Conservation (phyloP, 495 filamentous ascomycete genomes). For the Aspergillus hancockii region DNA sequence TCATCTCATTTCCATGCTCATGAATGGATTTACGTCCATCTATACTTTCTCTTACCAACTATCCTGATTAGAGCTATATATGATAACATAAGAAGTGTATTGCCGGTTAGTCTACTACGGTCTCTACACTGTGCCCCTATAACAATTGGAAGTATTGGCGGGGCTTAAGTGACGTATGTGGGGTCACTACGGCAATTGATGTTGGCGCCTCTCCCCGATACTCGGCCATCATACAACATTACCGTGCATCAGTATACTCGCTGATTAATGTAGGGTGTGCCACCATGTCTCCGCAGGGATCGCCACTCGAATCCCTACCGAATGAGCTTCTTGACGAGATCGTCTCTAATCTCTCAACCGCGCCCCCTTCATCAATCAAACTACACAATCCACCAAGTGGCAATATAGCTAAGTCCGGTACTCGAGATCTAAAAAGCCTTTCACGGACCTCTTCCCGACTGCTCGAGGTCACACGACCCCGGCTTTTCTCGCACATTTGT, state of each 20-base stretch:
- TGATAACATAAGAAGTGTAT: too few species aligned
- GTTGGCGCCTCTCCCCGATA: neutral
- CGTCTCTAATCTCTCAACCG: slow-evolving; percentile 27
- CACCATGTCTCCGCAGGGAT: slow-evolving; percentile 25
- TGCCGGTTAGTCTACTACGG: too few species aligned
- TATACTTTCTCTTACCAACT: too few species aligned
- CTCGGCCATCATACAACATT: neutral
- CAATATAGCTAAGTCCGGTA: slow-evolving; percentile 23
- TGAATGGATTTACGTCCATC: too few species aligned
- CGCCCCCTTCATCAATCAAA: slow-evolving; percentile 30
- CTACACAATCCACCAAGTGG: slow-evolving; percentile 29
- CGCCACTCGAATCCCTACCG: slow-evolving; percentile 29
- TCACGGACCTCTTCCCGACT: slow-evolving; percentile 29
- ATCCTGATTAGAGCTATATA: too few species aligned
- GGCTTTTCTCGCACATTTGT: slow-evolving; percentile 36
- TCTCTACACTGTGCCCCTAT: too few species aligned
- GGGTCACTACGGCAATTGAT: neutral
- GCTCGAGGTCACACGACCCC: slow-evolving; percentile 30
- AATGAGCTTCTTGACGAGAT: slow-evolving; percentile 47
- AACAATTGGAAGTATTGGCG: neutral
- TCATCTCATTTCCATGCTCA: too few species aligned
- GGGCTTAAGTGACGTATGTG: neutral
- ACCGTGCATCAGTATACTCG: neutral
- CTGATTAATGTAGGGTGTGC: neutral
- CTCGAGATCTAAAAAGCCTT: slow-evolving; percentile 36